Conservation (phyloP, 1,284 basidiomycete species). For the Tremellales sp. region DNA sequence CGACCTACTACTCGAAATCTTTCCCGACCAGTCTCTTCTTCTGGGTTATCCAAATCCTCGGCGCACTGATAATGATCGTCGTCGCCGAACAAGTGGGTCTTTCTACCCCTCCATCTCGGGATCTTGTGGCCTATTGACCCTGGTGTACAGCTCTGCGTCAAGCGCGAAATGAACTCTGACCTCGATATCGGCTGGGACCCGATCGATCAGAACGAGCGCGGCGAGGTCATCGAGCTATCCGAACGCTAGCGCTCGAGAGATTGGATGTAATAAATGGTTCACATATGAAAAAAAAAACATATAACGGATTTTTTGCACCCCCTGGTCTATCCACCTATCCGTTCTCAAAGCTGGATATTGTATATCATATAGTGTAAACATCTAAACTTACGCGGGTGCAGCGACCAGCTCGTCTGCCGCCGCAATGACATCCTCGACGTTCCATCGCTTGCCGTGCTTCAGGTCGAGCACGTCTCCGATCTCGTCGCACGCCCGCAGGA, state of each 20-base stretch:
- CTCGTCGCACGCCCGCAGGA: slow-evolving; percentile 87
- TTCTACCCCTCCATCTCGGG: neutral
- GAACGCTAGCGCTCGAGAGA: slow-evolving; percentile 13
- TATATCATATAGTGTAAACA: too few relatives aligned
- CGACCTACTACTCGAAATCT: slow-evolving; percentile 82
- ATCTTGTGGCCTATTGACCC: neutral
- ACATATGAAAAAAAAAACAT: too few relatives aligned
- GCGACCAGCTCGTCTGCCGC: slow-evolving; percentile 75
- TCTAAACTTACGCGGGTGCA: too few relatives aligned
- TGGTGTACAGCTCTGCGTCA: slow-evolving; percentile 67
- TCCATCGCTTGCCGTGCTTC: slow-evolving; percentile 65
- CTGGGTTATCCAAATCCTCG: slow-evolving; percentile 72
- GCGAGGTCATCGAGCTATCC: slow-evolving; percentile 30
- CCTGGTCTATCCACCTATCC: too few relatives aligned
- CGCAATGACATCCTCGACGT: slow-evolving; percentile 69
- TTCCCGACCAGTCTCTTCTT: slow-evolving; percentile 87
- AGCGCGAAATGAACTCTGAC: slow-evolving; percentile 85
- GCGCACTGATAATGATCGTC: slow-evolving; percentile 70
- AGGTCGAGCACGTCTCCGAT: slow-evolving; percentile 82
- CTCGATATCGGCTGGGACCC: slow-evolving; percentile 53
- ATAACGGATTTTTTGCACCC: too few relatives aligned
- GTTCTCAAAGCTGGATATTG: too few relatives aligned
- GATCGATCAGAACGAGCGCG: slow-evolving; percentile 4
- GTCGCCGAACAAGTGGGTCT: slow-evolving; percentile 68
- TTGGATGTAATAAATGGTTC: too few relatives aligned